Evolutionary conservation across 169 alveolate species (phyloP), one percentile per base, ranked within the genome.

Genomic region (Plasmodium falciparum): DNA sequence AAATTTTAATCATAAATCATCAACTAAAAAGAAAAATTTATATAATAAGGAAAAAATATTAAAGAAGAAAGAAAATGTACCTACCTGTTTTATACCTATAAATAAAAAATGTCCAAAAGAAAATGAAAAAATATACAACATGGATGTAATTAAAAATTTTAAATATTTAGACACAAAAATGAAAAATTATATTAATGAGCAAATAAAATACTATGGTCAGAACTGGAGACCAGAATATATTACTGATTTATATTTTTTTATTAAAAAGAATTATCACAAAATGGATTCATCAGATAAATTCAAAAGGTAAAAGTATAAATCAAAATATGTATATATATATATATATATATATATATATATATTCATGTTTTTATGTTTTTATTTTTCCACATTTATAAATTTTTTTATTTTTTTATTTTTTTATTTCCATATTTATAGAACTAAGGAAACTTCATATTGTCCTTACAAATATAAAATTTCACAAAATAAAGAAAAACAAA

Each of bases 101-200:
- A 2, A 47, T 73, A 73, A 20, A 33, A 62, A 22, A 24, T 33
- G 11, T 13, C 33, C 62, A 24, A 45, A 71, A 4, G 20, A 54
- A 54, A 7, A 39, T 39, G 47, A 54, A 59, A 47, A 33, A 56
- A 73, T 15, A 45, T 49, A 24, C 86, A 15, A 39, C 47, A 58
- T 61, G 26, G 74, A 74, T 59, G 17, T 43, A 33, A 50, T 74
- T 61, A 47, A 61, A 33, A 39, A 61, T 4, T 59, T 22, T 1
- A 50, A 33, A 74, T 61, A 65, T 24, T 15, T 74, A 29, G 88
- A 74, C 15, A 43, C 11, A 58, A 58, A 39, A 61, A 74, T 74
- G 88, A 22, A 74, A 15, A 74, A 74, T 47, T 74, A 74, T 45
- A 62, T 74, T 15, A 74, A 74, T 74, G 88, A 74, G 63, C 88